Percentiles rank a stretch among this genome's conserved stretches.
These are phyloP conservation scores for Phytophthora pseudosyringae DNA, from an alignment of 352 stramenopile species.

Conservation along the genomic window DNA sequence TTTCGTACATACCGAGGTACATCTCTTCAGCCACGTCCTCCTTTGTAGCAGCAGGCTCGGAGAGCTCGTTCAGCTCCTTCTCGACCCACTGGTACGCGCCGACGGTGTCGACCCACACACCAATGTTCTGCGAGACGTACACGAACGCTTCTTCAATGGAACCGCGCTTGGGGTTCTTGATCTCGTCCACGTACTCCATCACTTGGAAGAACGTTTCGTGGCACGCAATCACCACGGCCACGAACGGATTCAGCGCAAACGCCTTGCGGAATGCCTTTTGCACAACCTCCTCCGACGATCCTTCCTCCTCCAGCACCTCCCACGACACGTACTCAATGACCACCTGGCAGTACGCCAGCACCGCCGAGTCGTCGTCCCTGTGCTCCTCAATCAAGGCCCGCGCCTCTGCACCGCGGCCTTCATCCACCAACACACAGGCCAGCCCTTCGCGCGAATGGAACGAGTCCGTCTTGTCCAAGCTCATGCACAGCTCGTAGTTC, in stretches of 20 bases:
- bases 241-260: constrained; percentile 82
- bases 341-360: constrained; percentile 85
- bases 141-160: constrained; percentile 88
- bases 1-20: constrained; percentile 90
- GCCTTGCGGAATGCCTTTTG: constrained; percentile 72
- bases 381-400: constrained; percentile 74
- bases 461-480: constrained; percentile 68
- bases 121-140: constrained; percentile 82
- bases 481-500: constrained; percentile 85
- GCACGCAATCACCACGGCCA: constrained; percentile 79
- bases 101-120: constrained; percentile 87
- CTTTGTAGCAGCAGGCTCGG: constrained; percentile 53
- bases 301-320: constrained; percentile 86
- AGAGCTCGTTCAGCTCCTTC: constrained; percentile 74
- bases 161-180: constrained; percentile 65
- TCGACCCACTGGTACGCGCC: constrained; percentile 82
- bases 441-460: constrained; percentile 73
- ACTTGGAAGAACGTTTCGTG: constrained; percentile 85
- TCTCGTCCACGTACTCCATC: constrained; percentile 87
- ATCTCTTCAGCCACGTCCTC: constrained; percentile 75
- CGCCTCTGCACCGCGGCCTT: constrained; percentile 77
- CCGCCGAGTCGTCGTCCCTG: constrained; percentile 53
- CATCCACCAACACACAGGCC: constrained; percentile 78
- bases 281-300: constrained; percentile 81
- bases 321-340: constrained; percentile 90